Percentiles rank a stretch among this genome's conserved stretches.
These are phyloP conservation scores for Eucalyptus albens DNA, from an alignment of 345 rosid species.

Conservation along the genomic window DNA sequence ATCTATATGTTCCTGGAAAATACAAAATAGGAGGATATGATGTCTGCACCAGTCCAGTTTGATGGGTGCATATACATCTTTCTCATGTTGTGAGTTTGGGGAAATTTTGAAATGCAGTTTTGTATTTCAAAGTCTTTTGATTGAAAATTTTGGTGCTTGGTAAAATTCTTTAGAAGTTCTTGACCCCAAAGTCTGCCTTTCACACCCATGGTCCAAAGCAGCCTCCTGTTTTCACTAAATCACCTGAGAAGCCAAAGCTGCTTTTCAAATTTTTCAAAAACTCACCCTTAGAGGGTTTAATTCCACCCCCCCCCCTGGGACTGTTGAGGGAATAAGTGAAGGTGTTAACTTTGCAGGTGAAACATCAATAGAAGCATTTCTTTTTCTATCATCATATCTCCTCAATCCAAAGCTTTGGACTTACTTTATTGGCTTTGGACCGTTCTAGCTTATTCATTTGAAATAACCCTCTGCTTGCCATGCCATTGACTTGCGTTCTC, in stretches of 20 bases:
- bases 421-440: not conserved
- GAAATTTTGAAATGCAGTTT: not conserved
- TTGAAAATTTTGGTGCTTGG: not conserved
- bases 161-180: not conserved
- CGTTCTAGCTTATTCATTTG: not conserved
- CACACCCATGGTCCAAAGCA: not conserved
- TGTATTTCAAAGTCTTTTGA: not conserved
- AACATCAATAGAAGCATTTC: not conserved
- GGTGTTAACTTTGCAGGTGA: not conserved
- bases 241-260: not conserved
- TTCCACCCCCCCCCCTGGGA: accelerated
- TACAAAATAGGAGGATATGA: not conserved
- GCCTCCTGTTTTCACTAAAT: not conserved
- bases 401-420: not conserved
- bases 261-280: not conserved
- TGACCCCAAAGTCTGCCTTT: not conserved
- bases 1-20: not conserved
- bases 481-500: not conserved
- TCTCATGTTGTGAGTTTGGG: not conserved
- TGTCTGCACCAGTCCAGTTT: not conserved
- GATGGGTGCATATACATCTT: not conserved
- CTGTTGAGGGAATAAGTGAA: not conserved
- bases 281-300: not conserved
- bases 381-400: not conserved
- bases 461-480: not conserved